Evolutionary conservation across 805 yeast species (phyloP), one percentile per base, ranked within the genome.

Genomic region (Ogataea methylovora): DNA sequence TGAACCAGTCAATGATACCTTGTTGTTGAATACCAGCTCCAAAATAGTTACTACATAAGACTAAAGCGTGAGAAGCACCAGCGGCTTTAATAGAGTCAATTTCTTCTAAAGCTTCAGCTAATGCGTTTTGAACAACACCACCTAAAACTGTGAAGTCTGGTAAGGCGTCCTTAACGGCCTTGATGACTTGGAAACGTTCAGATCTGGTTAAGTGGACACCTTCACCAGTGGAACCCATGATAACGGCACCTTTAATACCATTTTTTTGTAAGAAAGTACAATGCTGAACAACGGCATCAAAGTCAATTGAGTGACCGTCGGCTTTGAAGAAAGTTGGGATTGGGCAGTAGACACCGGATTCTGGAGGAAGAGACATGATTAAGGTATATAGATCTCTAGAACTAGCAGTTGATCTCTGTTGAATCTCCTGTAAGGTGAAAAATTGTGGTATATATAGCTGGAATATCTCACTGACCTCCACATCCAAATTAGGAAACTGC

Each of bases 141-240:
- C 67, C 76, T 10, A 69, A 43, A 27, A 73, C 51, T 9, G 67
- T 56, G 49, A 60, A 63, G 23, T 54, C 61, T 17, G 64, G 60
- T 5, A 72, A 56, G 4, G 49, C 61, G 4, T 52, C 56, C 29
- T 55, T 66, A 31, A 69, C 39, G 10, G 49, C 39, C 15, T 48
- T 40, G 19, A 65, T 53, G 8, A 64, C 44, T 5, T 52, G 37
- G 11, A 50, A 51, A 41, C 78, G 58, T 52, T 73, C 79, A 27
- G 48, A 42, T 34, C 63, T 55, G 9, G 75, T 62, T 42, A 71
- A 51, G 42, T 71, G 75, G 25, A 70, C 69, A 39, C 67, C 66
- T 47, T 73, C 79, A 25, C 79, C 79, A 12, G 76, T 73, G 24
- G 76, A 69, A 5, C 79, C 79, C 47, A 69, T 57, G 7, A 71